phyloP scores from a whole-genome alignment of 2,329 filamentous ascomycete genomes.

The Lecanicillium sp. region DNA sequence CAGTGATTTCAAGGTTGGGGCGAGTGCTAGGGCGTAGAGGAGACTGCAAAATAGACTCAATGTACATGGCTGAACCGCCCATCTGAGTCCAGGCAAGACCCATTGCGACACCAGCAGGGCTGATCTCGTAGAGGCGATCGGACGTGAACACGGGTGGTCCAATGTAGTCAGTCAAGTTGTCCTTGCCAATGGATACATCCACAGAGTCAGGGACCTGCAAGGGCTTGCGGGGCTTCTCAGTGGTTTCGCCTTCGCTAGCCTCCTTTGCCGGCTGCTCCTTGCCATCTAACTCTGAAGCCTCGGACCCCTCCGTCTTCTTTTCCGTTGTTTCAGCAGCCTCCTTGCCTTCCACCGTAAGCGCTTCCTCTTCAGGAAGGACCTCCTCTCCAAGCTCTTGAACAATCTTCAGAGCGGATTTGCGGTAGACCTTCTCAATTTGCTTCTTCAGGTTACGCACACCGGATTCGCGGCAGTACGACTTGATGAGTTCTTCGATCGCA shows the following conservation, averaged over 20 bases:
- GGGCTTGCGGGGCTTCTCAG: slow-evolving; percentile 63
- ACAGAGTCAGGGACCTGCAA: slow-evolving; percentile 81
- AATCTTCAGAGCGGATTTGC: slow-evolving; percentile 94
- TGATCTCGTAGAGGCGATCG: slow-evolving; percentile 88
- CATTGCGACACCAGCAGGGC: slow-evolving; percentile 92
- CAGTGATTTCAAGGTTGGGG: slow-evolving; percentile 80
- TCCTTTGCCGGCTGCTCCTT: slow-evolving; percentile 20
- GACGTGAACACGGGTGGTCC: slow-evolving; percentile 93
- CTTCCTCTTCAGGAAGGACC: slow-evolving; percentile 69
- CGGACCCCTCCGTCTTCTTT: slow-evolving; percentile 58
- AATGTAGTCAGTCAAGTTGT: slow-evolving; percentile 93
- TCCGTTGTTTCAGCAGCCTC: slow-evolving; percentile 61
- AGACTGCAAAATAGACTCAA: slow-evolving; percentile 90
- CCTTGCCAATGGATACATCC: slow-evolving; percentile 76
- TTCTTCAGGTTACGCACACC: slow-evolving; percentile 98
- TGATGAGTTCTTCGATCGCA: slow-evolving; percentile 93
- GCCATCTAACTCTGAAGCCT: slow-evolving; percentile 24
- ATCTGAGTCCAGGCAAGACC: slow-evolving; percentile 96
- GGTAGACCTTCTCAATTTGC: slow-evolving; percentile 98
- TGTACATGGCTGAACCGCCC: slow-evolving; percentile 92
- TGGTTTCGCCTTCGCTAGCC: slow-evolving; percentile 31
- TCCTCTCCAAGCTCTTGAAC: slow-evolving; percentile 89
- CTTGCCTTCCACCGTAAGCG: slow-evolving; percentile 79
- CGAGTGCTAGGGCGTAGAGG: slow-evolving; percentile 65
- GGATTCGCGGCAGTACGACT: slow-evolving; percentile 95